Evolutionary conservation across 495 filamentous ascomycete species (phyloP), one percentile per base, ranked within the genome.

Genomic region (Bacidia gigantensis): DNA sequence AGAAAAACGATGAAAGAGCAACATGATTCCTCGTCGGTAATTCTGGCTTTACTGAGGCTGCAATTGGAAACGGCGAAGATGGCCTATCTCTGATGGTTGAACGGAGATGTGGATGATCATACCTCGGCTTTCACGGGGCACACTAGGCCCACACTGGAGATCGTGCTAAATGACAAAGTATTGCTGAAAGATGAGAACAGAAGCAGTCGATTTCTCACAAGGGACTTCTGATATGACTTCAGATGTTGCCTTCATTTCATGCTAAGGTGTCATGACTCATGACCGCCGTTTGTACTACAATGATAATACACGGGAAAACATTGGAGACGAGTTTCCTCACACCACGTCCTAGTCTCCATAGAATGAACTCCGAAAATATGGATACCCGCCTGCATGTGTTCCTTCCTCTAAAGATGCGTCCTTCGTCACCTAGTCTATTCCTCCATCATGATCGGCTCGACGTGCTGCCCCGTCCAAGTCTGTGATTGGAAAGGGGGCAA

Each of bases 391-490:
- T 5, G 41, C 41, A 44, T 17, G 41, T 44, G 20, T 44, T 22
- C 20, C 41, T 5, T 44, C 9, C 3, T 20, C 26, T 50, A 20
- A 14, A 35, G 29, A 35, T n/a, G n/a, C 18, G 12, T 9, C 29
- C 2, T 11, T 3, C 24, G 18, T 50, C 47, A 50, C 47, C 32
- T 25, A 24, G 47, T 21, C 47, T 50, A 50, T 10, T 50, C 47
- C 26, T 50, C 47, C 47, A 50, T 50, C 17, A 59, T 38, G 21
- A 57, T 50, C 18, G 56, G 49, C 7, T 59, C 57, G 14, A 61
- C 52, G 12, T 50, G 53, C 22, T 51, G 54, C 21, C 57, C 57
- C 26, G 47, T 18, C 60, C 60, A 62, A 26, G 52, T 56, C 10
- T 51, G 57, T 3, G 54, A 43, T 10, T 49, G 40, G 26, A 62